phyloP scores from a whole-genome alignment of 306 rosid species.

The Vigna nakashimae region DNA sequence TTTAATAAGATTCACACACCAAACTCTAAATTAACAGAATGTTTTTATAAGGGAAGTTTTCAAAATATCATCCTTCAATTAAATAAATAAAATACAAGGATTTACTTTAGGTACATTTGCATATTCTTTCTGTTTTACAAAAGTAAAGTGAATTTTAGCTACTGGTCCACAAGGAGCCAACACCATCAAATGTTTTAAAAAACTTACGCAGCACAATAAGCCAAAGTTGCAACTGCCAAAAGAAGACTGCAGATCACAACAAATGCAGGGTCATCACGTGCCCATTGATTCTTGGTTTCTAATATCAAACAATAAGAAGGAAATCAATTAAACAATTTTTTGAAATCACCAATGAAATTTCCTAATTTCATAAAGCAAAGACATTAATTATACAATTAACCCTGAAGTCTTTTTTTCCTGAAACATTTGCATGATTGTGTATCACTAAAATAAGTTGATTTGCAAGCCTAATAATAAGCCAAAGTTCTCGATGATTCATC shows the following conservation, averaged over 20 bases:
- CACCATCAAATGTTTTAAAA: conserved; percentile 43
- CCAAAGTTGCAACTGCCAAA: conserved; percentile 83
- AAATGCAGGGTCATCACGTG: conserved; percentile 99
- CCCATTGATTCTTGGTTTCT: conserved; percentile 99
- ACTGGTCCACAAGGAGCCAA: conserved; percentile 33
- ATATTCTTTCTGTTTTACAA: conserved; percentile 29
- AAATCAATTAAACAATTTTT: conserved; percentile 30
- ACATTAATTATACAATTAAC: conserved; percentile 9
- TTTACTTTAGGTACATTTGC: conserved; percentile 16
- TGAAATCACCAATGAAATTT: conserved; percentile 31
- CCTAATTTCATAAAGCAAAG: conserved; percentile 30
- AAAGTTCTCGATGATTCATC: conserved; percentile 24
- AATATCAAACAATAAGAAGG: conserved; percentile 50
- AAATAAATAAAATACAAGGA: conserved; percentile 38
- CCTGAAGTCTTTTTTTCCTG: not conserved
- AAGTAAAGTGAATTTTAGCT: conserved; percentile 35
- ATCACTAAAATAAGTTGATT: conserved; percentile 28
- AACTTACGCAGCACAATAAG: conserved; percentile 99
- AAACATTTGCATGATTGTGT: conserved; percentile 17
- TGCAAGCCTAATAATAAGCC: conserved; percentile 5
- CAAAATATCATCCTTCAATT: conserved; percentile 4
- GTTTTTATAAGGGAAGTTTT: not conserved
- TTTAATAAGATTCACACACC: conserved; percentile 27
- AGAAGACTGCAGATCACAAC: conserved; percentile 99
- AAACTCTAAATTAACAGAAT: conserved; percentile 5